Conservation (phyloP, 1,284 basidiomycete species). For the Sphaerobolus stellatus region DNA sequence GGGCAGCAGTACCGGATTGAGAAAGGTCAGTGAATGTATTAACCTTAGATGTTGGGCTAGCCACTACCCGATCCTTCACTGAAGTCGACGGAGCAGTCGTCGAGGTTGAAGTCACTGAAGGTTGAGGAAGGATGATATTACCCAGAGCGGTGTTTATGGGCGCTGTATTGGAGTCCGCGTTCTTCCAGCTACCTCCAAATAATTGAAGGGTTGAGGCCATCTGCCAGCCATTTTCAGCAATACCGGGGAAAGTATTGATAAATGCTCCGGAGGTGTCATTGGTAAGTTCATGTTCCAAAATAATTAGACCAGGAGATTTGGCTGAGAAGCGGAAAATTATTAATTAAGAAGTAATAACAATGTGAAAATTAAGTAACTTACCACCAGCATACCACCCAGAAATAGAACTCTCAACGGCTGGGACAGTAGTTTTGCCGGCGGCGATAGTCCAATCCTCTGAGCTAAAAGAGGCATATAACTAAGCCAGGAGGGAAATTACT, state of each 20-base stretch:
- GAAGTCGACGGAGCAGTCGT: no score
- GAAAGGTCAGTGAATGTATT: no score
- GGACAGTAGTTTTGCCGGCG: conserved; percentile 40
- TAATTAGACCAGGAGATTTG: conserved; percentile 73
- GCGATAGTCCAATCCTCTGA: conserved; percentile 66
- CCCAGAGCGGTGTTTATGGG: no score
- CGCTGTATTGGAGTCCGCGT: conserved; percentile 37
- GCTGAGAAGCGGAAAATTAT: conserved; percentile 35
- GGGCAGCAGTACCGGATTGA: no score
- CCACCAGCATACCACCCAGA: conserved; percentile 55
- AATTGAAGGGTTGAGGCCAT: conserved; percentile 54
- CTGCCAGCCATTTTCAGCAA: conserved; percentile 68
- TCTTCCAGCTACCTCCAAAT: conserved; percentile 55
- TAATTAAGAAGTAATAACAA: no score
- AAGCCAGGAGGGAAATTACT: conserved; percentile 1
- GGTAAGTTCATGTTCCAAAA: conserved; percentile 83
- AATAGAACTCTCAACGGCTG: conserved; percentile 47
- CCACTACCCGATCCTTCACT: conserved; percentile 1
- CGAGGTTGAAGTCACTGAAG: no score
- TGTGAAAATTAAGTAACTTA: no score
- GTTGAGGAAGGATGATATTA: no score
- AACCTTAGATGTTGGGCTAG: neutral
- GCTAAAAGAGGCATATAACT: conserved; percentile 35
- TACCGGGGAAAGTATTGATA: conserved; percentile 63
- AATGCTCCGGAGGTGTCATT: conserved; percentile 65